phyloP scores from a whole-genome alignment of 2,329 filamentous ascomycete species.

The Fusarium sp. region DNA sequence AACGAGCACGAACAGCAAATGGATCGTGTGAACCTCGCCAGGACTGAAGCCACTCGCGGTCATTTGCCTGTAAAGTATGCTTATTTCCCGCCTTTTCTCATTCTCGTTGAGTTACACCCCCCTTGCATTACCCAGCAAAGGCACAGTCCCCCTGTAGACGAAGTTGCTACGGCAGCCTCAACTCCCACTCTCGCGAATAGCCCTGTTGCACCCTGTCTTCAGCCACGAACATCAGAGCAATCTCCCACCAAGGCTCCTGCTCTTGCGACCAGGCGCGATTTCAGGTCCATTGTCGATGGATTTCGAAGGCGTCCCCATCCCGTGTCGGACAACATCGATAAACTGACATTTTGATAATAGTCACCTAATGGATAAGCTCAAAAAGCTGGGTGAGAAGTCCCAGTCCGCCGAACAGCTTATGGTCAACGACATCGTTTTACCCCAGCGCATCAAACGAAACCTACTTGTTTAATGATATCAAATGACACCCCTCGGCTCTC shows the following conservation, averaged over 20 bases:
- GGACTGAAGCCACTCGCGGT: conserved; percentile 66
- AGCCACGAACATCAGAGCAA: conserved; percentile 4
- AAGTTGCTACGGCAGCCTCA: background rate
- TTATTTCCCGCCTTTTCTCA: conserved; percentile 51
- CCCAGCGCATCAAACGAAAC: conserved; percentile 60
- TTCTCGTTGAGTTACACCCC: conserved; percentile 46
- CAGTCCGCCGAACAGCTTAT: conserved; percentile 48
- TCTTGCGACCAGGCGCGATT: conserved; percentile 36
- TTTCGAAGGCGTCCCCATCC: conserved; percentile 46
- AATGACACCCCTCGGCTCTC: background rate
- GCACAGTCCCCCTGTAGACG: background rate
- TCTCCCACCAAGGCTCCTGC: conserved; percentile 16
- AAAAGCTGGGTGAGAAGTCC: conserved; percentile 57
- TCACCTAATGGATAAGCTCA: conserved; percentile 68
- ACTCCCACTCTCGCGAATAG: conserved; percentile 14
- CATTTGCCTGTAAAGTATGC: conserved; percentile 69
- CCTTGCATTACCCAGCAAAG: background rate
- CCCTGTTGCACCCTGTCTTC: conserved; percentile 1
- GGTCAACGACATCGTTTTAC: conserved; percentile 51
- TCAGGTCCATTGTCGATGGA: conserved; percentile 41
- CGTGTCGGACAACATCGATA: conserved; percentile 45
- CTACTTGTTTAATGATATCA: conserved; percentile 30
- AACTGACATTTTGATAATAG: conserved; percentile 53
- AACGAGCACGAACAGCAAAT: conserved; percentile 68
- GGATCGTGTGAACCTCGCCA: conserved; percentile 62